Evolutionary conservation across 2,329 filamentous ascomycete genomes (phyloP), one percentile per base, ranked within the genome.

Genomic region (Botrytis aclada): DNA sequence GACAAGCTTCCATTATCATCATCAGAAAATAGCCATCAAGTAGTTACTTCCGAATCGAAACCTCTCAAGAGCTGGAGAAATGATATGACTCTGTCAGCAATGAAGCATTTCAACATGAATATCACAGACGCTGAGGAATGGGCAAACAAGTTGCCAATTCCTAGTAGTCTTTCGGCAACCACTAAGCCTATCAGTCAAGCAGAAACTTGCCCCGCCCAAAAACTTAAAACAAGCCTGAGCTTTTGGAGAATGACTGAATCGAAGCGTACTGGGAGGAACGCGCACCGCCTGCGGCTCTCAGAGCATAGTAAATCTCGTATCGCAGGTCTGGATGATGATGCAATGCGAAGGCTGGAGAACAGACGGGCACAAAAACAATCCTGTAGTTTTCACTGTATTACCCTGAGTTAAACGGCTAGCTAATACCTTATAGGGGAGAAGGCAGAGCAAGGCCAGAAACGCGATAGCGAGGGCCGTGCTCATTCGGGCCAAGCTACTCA

Each of bases 81-180:
- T 29, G 74, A 74, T n/a, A 73, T 69, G 39, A 34, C 39, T 65
- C 18, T 45, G 29, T 71, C 60, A n/a, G 64, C 72, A 1, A 56
- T 72, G 32, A 74, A 72, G 32, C 63, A 64, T 51, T 72, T 74
- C n/a, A 54, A 64, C 16, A 72, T 73, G 69, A 56, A 60, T 7
- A 22, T 25, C 25, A 32, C 14, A 8, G 58, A 69, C 60, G 72
- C 74, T 72, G 63, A 69, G 34, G 34, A 60, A 7, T 74, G 58
- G 69, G 63, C 43, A 1, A 54, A 54, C 7, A 29, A 34, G 3
- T n/a, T 73, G 29, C 64, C 64, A 43, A 3, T 62, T 32, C 71
- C 71, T 5, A 56, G 22, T 22, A 58, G 4, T 18, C 2, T 60
- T 43, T 25, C 22, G 14, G 25, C n/a, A 20, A 32, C 1, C 3